phyloP scores from a whole-genome alignment of 352 stramenopile species.

The Globisporangium paroecandrum region DNA sequence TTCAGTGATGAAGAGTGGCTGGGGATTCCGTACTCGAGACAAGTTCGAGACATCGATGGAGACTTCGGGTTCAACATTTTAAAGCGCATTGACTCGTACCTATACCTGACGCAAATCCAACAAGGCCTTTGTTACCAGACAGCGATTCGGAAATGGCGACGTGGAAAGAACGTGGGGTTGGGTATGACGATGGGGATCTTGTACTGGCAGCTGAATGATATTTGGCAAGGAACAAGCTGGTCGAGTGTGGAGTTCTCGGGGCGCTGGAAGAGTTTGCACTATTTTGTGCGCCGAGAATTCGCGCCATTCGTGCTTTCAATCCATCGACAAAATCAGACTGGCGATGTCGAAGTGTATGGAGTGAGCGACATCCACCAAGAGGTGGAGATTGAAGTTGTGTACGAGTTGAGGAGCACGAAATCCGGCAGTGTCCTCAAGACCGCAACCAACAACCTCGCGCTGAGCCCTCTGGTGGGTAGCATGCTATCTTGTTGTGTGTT shows the following conservation, averaged over 20 bases:
- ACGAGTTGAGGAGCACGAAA: constrained; percentile 39
- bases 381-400: constrained; percentile 34
- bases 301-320: constrained; percentile 62
- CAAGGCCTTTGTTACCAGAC: constrained; percentile 78
- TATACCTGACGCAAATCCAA: constrained; percentile 79
- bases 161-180: constrained; percentile 42
- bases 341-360: constrained; percentile 32
- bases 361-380: constrained; percentile 47
- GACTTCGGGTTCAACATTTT: constrained; percentile 37
- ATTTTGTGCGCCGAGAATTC: constrained; percentile 66
- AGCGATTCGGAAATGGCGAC: constrained; percentile 67
- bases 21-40: constrained; percentile 16
- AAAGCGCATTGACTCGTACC: constrained; percentile 52
- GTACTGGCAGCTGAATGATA: constrained; percentile 89
- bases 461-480: constrained; percentile 37
- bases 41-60: constrained; percentile 17
- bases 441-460: constrained; percentile 21
- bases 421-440: constrained; percentile 45
- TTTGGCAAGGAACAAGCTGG: constrained; percentile 86
- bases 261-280: constrained; percentile 81
- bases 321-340: constrained; percentile 20
- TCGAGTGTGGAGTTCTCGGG: constrained; percentile 81
- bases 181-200: constrained; percentile 77
- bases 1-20: constrained; percentile 61
- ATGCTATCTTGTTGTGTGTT: constrained; percentile 1